These are phyloP conservation scores for Protea cynaroides DNA, from an alignment of 164 flowering plant species.

Conservation along the genomic window DNA sequence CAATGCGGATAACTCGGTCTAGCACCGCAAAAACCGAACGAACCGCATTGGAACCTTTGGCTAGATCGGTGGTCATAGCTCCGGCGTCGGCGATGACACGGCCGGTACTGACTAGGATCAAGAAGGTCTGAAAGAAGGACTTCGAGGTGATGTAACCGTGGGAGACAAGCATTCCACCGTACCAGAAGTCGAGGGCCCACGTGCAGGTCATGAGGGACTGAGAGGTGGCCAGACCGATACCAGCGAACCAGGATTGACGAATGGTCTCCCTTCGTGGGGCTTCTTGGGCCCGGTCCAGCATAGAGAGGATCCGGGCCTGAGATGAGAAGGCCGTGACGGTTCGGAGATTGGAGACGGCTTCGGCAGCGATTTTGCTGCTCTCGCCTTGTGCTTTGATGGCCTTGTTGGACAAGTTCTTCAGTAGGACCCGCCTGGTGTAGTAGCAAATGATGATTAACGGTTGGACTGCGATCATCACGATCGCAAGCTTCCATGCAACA, in stretches of 20 bases:
- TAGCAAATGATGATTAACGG: slow-evolving; percentile 64
- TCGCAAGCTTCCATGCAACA: slow-evolving; percentile 67
- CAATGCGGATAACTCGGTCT: slow-evolving; percentile 57
- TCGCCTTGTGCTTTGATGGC: slow-evolving; percentile 65
- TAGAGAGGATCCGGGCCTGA: slow-evolving; percentile 55
- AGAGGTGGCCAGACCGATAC: slow-evolving; percentile 61
- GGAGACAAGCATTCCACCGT: slow-evolving; percentile 28
- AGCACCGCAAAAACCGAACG: slow-evolving; percentile 64
- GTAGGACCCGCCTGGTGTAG: slow-evolving; percentile 47
- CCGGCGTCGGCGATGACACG: slow-evolving; percentile 89
- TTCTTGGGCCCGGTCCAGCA: slow-evolving; percentile 61
- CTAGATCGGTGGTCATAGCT: slow-evolving; percentile 76
- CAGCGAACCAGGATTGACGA: slow-evolving; percentile 73
- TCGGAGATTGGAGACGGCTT: slow-evolving; percentile 73
- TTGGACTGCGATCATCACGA: slow-evolving; percentile 84
- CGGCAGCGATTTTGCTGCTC: slow-evolving; percentile 79
- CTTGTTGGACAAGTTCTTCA: slow-evolving; percentile 58
- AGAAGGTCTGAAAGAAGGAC: slow-evolving; percentile 60
- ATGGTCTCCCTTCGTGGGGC: slow-evolving; percentile 53
- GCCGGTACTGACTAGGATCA: slow-evolving; percentile 74
- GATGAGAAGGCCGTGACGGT: slow-evolving; percentile 79
- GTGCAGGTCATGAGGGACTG: slow-evolving; percentile 49
- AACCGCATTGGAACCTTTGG: slow-evolving; percentile 64
- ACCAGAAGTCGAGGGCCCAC: slow-evolving; percentile 52
- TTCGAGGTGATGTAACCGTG: slow-evolving; percentile 47